Evolutionary conservation across 495 filamentous ascomycete species (phyloP), one percentile per base, ranked within the genome.

Genomic region (Podospora conica): DNA sequence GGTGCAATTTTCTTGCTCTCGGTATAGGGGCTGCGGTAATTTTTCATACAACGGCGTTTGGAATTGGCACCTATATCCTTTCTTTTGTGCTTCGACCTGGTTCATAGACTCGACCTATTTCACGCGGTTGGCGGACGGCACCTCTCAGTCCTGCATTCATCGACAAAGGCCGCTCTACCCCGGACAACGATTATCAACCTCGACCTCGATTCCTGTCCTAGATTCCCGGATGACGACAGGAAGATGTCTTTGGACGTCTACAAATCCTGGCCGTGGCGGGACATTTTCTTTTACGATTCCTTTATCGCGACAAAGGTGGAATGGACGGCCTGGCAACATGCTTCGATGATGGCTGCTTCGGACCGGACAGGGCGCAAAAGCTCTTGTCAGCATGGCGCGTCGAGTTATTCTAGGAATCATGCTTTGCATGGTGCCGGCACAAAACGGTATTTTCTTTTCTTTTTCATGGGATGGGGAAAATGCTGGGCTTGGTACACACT

Each of bases 31-130:
- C 15, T 69, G 75, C 66, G 66, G 68, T 71, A 60, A 71, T 68
- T 65, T 67, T 69, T 58, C 71, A 75, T 74, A 66, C 60, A 70
- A 27, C 61, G 77, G 78, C 74, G 77, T 80, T 78, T 59, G 60
- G 64, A 67, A 48, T 68, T 68, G 40, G 40, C 15, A 48, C 63
- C 59, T 67, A 69, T 68, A 63, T 54, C 69, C 62, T 40, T 63
- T 63, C 58, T 59, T 59, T 62, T 68, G 62, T 12, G 20, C 60
- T 53, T 33, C 61, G 66, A 69, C 69, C 70, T 68, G 66, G 69
- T 57, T 71, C 63, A 73, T 76, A 77, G 76, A 78, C 68, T 70
- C 65, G 71, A 66, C 55, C 55, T 57, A 10, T 22, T 23, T 25
- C 18, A 27, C 55, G 2, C 18, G 40, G 18, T n/a, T 18, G 33